Percentiles rank a stretch among this genome's conserved stretches.
These are phyloP conservation scores for Coniochaeta prunicola DNA, from an alignment of 2,329 filamentous ascomycete species.

Conservation along the genomic window DNA sequence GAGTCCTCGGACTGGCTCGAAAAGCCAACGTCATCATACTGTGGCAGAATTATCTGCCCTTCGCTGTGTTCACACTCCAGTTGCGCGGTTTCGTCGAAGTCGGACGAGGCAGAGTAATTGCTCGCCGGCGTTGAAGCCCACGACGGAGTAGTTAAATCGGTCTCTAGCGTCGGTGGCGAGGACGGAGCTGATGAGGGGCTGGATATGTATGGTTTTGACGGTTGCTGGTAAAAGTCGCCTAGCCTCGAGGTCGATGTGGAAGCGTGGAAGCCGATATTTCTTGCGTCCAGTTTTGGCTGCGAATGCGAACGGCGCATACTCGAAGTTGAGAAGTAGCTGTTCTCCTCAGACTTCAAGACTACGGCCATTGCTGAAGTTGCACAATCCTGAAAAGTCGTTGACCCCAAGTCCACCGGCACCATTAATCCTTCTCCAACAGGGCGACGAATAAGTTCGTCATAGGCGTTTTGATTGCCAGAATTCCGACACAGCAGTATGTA, in stretches of 20 bases:
- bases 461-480: constrained; percentile 6
- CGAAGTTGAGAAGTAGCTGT: constrained; percentile 43
- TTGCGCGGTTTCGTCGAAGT: constrained; percentile 38
- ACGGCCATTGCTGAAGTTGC: constrained; percentile 39
- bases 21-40: constrained; percentile 38
- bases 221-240: constrained; percentile 36
- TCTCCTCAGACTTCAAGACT: constrained; percentile 50
- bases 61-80: constrained; percentile 38
- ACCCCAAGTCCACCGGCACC: constrained; percentile 16
- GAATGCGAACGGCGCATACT: constrained; percentile 53
- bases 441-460: constrained; percentile 15
- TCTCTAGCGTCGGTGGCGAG: constrained; percentile 44
- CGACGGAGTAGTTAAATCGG: constrained; percentile 48
- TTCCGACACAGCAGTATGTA: background rate
- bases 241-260: constrained; percentile 39
- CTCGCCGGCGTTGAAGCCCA: constrained; percentile 56
- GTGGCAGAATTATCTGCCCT: constrained; percentile 38
- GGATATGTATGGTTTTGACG: constrained; percentile 36
- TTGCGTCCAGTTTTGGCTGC: constrained; percentile 38
- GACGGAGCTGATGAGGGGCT: constrained; percentile 47
- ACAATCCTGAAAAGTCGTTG: constrained; percentile 12
- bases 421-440: constrained; percentile 19
- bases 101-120: constrained; percentile 48
- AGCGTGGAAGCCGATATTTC: constrained; percentile 32
- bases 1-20: constrained; percentile 37